Evolutionary conservation across 139 green algal species (phyloP).

Genomic region (Closterium sp.): DNA sequence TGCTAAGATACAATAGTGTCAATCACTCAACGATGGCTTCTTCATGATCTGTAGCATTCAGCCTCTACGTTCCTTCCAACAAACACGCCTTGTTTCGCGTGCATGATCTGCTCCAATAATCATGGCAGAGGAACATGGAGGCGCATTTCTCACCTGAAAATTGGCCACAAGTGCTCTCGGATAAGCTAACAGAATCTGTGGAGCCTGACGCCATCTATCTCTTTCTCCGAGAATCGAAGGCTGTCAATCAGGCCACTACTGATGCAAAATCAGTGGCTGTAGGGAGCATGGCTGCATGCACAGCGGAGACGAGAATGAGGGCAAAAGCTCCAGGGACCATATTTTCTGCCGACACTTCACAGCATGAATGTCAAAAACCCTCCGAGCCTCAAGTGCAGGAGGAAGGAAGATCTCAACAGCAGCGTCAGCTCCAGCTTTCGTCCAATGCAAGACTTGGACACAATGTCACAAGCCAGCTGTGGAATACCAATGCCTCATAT

Average conservation of each 20-base stretch:
- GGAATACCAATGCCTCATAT: background rate
- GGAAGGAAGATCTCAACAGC: background rate
- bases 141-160: background rate
- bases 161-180: background rate
- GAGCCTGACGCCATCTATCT: background rate
- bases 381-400: background rate
- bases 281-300: background rate
- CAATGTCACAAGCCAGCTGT: background rate
- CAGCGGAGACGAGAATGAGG: background rate
- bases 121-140: background rate
- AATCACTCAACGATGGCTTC: too few relatives aligned
- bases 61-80: too few relatives aligned
- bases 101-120: background rate
- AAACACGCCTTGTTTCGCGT: too few relatives aligned
- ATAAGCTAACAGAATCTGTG: background rate
- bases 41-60: too few relatives aligned
- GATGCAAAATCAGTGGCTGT: background rate
- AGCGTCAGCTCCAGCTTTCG: background rate
- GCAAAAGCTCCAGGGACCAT: too few relatives aligned
- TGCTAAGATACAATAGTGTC: too few relatives aligned
- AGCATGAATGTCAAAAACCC: background rate
- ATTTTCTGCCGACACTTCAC: background rate
- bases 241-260: background rate
- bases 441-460: background rate
- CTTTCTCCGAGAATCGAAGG: background rate